A percentile compares a stretch with the other conserved stretches of the same genome.
Conservation (phyloP, 306 rosid species). For the Sicyos edulis region DNA sequence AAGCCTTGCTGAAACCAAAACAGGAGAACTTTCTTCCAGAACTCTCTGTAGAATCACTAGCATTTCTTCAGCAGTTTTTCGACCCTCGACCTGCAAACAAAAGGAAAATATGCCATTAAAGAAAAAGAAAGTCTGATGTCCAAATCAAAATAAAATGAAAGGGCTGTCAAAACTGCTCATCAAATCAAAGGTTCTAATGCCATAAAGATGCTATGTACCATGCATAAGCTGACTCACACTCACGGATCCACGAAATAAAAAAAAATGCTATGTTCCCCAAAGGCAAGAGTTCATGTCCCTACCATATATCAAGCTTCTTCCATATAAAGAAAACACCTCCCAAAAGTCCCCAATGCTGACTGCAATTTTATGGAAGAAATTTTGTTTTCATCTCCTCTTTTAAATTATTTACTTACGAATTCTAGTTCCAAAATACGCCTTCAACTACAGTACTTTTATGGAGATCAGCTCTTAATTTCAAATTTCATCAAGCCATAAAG, state of each 20-base stretch:
- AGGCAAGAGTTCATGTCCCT: background rate
- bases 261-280: background rate
- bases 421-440: background rate
- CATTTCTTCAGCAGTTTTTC: constrained; percentile 83
- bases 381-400: background rate
- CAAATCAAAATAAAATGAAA: constrained; percentile 2
- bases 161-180: background rate
- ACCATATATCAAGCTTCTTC: background rate
- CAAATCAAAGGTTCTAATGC: constrained; percentile 2
- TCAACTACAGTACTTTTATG: too few species aligned
- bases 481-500: background rate
- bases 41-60: constrained; percentile 65
- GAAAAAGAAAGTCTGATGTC: background rate
- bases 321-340: constrained; percentile 3
- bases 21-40: constrained; percentile 84
- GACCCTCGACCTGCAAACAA: constrained; percentile 77
- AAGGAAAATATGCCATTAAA: background rate
- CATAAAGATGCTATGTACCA: background rate
- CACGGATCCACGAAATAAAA: too few species aligned
- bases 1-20: constrained; percentile 70
- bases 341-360: background rate
- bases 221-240: too few species aligned
- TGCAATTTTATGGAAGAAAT: background rate
- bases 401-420: background rate
- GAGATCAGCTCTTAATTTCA: too few species aligned